These are phyloP conservation scores for Fraxinus paxiana DNA, from an alignment of 305 asterid species.

Conservation along the genomic window DNA sequence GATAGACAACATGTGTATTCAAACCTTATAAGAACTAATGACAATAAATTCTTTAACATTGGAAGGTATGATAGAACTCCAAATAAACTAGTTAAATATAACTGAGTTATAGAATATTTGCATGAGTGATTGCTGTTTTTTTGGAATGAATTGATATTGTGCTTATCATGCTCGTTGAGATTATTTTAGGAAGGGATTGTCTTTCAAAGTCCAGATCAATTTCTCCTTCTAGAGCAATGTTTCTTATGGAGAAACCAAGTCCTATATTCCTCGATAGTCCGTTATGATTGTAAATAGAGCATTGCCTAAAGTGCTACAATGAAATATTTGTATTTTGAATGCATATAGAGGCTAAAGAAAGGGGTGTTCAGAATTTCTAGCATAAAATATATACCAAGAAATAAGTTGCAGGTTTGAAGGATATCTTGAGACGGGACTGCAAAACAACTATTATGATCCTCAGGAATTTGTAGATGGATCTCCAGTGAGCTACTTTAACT, in stretches of 20 bases:
- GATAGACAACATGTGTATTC: background rate
- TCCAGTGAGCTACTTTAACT: background rate
- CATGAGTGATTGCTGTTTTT: background rate
- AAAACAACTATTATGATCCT: background rate
- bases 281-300: background rate
- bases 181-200: background rate
- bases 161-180: background rate
- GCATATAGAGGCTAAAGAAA: background rate
- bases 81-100: background rate
- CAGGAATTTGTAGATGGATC: background rate
- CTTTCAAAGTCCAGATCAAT: background rate
- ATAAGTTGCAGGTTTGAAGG: background rate
- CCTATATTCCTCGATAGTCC: background rate
- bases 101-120: background rate
- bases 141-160: background rate
- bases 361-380: background rate
- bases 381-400: background rate
- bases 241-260: background rate
- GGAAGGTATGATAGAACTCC: background rate
- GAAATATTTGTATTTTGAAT: background rate
- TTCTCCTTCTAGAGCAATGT: background rate
- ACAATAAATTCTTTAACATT: background rate
- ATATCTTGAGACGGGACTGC: background rate
- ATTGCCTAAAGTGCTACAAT: background rate
- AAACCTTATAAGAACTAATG: background rate